Evolutionary conservation across 2,329 filamentous ascomycete species (phyloP).

Genomic region (Fusarium albidum): DNA sequence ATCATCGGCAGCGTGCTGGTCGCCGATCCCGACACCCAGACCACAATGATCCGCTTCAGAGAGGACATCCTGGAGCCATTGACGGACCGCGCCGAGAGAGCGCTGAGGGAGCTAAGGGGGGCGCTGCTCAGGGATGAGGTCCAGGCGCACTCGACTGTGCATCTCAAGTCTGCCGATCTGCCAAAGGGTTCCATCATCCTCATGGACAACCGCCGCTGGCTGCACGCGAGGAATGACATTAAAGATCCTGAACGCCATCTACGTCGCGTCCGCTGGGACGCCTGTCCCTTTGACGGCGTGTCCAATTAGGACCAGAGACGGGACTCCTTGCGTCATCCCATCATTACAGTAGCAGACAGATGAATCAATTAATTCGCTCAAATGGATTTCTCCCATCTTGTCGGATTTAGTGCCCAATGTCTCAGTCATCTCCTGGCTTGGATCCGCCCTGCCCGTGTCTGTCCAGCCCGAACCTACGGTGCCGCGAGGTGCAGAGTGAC

Average conservation of each 20-base stretch:
- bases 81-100: constrained; percentile 30
- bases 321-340: background rate
- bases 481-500: no score
- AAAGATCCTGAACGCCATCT: constrained; percentile 46
- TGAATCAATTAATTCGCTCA: no score
- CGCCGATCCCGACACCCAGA: background rate
- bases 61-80: constrained; percentile 44
- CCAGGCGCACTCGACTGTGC: constrained; percentile 26
- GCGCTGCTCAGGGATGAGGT: constrained; percentile 25
- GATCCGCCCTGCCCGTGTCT: no score
- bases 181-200: constrained; percentile 42
- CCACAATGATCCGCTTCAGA: constrained; percentile 42
- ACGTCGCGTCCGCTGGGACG: constrained; percentile 47
- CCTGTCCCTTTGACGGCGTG: constrained; percentile 33
- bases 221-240: constrained; percentile 45
- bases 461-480: no score
- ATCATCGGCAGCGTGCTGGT: constrained; percentile 39
- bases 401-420: no score
- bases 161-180: constrained; percentile 39
- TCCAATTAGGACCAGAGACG: background rate
- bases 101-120: constrained; percentile 38
- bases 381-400: no score
- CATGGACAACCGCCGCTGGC: constrained; percentile 47
- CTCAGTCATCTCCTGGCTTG: no score
- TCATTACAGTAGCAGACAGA: no score